phyloP scores from a whole-genome alignment of 2,329 filamentous ascomycete genomes.

The Botrytis cinerea region DNA sequence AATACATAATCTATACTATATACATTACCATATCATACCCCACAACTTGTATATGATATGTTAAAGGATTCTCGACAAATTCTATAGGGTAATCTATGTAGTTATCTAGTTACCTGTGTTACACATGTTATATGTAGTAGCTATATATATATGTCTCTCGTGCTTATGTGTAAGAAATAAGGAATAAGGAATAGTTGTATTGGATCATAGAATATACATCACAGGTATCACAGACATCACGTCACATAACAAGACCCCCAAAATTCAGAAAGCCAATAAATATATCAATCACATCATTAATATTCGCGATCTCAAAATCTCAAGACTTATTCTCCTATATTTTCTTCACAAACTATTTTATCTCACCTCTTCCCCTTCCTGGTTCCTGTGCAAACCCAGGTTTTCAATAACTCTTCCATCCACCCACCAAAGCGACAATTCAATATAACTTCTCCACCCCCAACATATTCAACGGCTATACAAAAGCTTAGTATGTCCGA shows the following conservation, averaged over 20 bases:
- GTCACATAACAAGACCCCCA: neutral
- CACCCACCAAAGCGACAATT: neutral
- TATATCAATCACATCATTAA: neutral
- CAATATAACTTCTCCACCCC: neutral
- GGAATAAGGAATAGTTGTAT: neutral
- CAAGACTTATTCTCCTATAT: neutral
- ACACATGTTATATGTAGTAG: too few relatives aligned
- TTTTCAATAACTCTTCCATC: neutral
- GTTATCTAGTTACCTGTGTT: too few relatives aligned
- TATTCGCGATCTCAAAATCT: neutral
- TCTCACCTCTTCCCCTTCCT: neutral
- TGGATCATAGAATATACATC: neutral
- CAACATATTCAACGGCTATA: neutral
- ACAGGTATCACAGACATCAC: neutral
- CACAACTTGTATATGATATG: too few relatives aligned
- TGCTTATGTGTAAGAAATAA: neutral
- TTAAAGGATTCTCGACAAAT: too few relatives aligned
- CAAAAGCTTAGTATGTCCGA: neutral
- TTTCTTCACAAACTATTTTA: neutral
- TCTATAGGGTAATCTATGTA: too few relatives aligned
- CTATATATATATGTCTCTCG: too few relatives aligned
- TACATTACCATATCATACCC: too few relatives aligned
- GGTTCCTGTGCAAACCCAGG: neutral
- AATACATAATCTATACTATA: too few relatives aligned
- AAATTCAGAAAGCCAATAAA: too few relatives aligned